A percentile compares a stretch with the other conserved stretches of the same genome.
phyloP scores from a whole-genome alignment of 2,329 filamentous ascomycete genomes.

The Neofusicoccum ribis region DNA sequence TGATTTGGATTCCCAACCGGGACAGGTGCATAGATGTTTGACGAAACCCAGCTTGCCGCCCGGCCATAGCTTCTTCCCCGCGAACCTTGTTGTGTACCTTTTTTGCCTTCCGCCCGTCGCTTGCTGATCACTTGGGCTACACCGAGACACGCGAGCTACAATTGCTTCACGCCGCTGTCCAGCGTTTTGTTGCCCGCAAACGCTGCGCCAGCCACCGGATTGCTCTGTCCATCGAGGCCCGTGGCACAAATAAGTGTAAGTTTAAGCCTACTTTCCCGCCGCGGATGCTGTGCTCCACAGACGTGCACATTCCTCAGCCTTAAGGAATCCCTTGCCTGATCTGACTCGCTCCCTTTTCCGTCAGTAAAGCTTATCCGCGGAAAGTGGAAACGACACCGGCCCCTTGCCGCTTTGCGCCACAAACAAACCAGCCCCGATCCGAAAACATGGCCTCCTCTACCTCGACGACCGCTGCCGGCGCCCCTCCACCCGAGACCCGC shows the following conservation, averaged over 20 bases:
- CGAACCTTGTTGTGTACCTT: no score
- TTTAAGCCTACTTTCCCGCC: not conserved
- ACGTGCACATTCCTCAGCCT: conserved; percentile 3
- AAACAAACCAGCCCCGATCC: not conserved
- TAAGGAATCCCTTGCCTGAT: not conserved
- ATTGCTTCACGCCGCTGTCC: no score
- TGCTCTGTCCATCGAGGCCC: no score
- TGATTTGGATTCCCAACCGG: not conserved
- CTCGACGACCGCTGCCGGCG: not conserved
- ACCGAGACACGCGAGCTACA: no score
- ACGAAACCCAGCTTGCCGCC: not conserved
- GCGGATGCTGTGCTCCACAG: not conserved
- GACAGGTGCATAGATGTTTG: not conserved
- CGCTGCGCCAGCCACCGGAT: no score
- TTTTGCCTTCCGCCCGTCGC: no score
- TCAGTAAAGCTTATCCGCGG: not conserved
- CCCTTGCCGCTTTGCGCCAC: no score
- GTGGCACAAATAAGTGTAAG: not conserved
- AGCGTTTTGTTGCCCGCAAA: no score
- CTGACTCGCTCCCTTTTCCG: not conserved
- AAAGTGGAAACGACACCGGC: no score
- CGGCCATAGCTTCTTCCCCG: not conserved
- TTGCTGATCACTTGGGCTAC: no score
- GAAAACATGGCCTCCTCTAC: not conserved
- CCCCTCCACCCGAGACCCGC: conserved; percentile 22